Conservation (phyloP, 2,329 filamentous ascomycete species). For the Cytospora chrysosperma region DNA sequence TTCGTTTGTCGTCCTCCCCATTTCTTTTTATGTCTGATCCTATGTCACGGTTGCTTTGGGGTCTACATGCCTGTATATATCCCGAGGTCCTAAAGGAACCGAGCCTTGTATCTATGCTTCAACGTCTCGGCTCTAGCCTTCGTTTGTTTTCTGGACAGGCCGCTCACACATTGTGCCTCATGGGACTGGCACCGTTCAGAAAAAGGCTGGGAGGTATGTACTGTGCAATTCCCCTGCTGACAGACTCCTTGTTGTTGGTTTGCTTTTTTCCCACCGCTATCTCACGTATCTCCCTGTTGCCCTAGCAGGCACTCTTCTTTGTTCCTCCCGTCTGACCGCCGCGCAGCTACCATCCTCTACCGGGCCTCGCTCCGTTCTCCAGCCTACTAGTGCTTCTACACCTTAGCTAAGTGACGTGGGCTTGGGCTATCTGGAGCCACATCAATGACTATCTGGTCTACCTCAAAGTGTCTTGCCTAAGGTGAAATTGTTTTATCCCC, state of each 20-base stretch:
- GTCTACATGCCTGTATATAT: background rate
- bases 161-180: background rate
- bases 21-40: background rate
- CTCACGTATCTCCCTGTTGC: background rate
- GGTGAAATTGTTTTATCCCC: background rate
- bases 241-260: background rate
- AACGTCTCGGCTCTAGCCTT: background rate
- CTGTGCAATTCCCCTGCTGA: background rate
- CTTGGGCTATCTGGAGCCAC: background rate
- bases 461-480: background rate
- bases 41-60: background rate
- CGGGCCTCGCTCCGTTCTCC: background rate
- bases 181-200: background rate
- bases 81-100: background rate
- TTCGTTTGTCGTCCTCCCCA: background rate
- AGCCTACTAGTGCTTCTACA: background rate
- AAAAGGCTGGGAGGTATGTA: background rate
- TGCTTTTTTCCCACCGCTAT: conserved; percentile 1
- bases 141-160: background rate
- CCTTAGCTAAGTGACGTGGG: background rate
- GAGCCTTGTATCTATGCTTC: background rate
- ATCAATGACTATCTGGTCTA: background rate
- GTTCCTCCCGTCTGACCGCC: background rate
- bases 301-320: background rate
- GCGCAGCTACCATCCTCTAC: background rate